Conservation (phyloP, 2,329 filamentous ascomycete species). For the Pseudocercospora fuligena region DNA sequence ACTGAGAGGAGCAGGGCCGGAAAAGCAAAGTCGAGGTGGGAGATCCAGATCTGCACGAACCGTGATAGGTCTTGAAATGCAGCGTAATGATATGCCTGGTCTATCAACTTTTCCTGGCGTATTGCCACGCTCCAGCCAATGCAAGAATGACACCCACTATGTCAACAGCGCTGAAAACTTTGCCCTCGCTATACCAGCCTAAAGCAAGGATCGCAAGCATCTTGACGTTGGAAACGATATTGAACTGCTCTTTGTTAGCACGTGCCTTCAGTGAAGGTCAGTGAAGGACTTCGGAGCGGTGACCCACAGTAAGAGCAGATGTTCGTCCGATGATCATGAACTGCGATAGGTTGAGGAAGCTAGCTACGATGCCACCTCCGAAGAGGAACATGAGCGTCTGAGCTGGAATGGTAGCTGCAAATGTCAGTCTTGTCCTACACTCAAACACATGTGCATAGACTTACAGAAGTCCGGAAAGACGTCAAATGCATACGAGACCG, state of each 20-base stretch:
- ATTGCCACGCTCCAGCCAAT: slow-evolving; percentile 14
- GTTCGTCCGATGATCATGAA: slow-evolving; percentile 21
- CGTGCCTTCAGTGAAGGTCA: too few species aligned
- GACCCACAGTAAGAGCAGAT: slow-evolving; percentile 17
- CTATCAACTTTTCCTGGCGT: slow-evolving; percentile 4
- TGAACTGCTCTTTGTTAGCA: slow-evolving; percentile 12
- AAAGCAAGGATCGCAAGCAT: slow-evolving; percentile 14
- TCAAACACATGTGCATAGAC: not conserved
- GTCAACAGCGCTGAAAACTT: slow-evolving; percentile 13
- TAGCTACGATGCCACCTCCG: slow-evolving; percentile 13
- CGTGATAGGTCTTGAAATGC: too few species aligned
- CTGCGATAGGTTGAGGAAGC: slow-evolving; percentile 18
- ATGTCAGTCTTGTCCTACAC: not conserved
- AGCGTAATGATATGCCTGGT: too few species aligned
- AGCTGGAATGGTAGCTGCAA: slow-evolving; percentile 5
- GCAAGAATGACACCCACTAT: slow-evolving; percentile 12
- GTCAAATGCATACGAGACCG: slow-evolving; percentile 7
- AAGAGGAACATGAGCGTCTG: slow-evolving; percentile 12
- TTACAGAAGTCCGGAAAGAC: slow-evolving; percentile 18
- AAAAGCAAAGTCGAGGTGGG: too few species aligned
- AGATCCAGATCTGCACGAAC: too few species aligned
- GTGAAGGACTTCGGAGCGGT: too few species aligned
- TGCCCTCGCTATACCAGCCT: slow-evolving; percentile 19
- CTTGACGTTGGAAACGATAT: slow-evolving; percentile 18
- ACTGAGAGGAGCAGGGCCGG: not conserved